Evolutionary conservation across 108 stramenopile genomes (phyloP).

Genomic region (Schizochytrium sp.): DNA sequence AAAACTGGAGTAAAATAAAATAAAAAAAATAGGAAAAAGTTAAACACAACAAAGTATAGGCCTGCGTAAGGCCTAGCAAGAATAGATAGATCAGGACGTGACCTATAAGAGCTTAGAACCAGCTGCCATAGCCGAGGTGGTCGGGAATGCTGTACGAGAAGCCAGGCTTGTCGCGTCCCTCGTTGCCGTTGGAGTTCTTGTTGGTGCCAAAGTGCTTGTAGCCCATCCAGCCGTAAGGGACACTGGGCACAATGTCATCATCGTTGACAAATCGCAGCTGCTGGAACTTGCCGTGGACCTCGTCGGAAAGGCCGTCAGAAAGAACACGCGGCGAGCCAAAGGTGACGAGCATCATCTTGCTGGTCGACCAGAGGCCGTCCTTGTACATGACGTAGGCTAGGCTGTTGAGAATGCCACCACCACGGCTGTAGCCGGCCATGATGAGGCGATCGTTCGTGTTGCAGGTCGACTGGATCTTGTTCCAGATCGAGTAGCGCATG

Average conservation of each 20-base stretch:
- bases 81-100: too few species aligned
- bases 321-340: not conserved
- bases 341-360: not conserved
- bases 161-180: not conserved
- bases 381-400: not conserved
- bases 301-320: not conserved
- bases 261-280: not conserved
- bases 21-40: too few species aligned
- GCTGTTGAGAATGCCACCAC: not conserved
- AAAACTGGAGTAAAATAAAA: too few species aligned
- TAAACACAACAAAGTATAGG: too few species aligned
- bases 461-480: not conserved
- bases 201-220: not conserved
- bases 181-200: not conserved
- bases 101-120: not conserved
- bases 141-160: not conserved
- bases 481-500: not conserved
- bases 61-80: too few species aligned
- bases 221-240: not conserved
- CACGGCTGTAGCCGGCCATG: not conserved
- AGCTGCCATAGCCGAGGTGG: not conserved
- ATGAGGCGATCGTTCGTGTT: not conserved
- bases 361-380: not conserved
- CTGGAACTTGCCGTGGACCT: not conserved
- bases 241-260: not conserved